Conservation (phyloP, 345 rosid genomes). For the Hypericum perforatum region DNA sequence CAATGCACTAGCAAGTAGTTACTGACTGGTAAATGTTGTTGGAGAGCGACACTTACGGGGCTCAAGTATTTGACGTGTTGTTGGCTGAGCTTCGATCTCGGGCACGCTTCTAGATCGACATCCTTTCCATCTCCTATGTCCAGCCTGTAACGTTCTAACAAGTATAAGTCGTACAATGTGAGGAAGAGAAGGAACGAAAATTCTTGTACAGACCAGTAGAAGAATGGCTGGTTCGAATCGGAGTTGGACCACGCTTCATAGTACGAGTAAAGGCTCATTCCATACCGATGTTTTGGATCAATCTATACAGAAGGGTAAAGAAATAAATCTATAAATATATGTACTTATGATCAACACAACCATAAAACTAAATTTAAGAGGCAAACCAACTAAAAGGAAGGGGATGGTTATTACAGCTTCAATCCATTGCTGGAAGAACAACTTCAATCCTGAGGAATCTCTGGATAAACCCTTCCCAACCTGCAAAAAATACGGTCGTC, state of each 20-base stretch:
- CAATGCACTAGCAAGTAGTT: too few species aligned
- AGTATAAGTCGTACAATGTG: background rate
- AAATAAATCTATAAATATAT: too few species aligned
- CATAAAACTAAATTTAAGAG: background rate
- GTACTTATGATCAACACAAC: too few species aligned
- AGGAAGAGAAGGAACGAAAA: too few species aligned
- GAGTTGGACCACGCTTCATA: conserved; percentile 65
- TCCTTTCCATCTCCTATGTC: conserved; percentile 34
- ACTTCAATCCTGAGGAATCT: conserved; percentile 27
- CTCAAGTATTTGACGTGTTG: conserved; percentile 41
- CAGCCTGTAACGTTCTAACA: conserved; percentile 17
- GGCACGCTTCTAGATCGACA: conserved; percentile 25
- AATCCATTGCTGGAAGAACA: conserved; percentile 94
- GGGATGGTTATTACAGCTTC: conserved; percentile 28
- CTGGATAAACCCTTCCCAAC: conserved; percentile 36
- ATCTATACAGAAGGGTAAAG: too few species aligned
- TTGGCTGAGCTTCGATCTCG: conserved; percentile 27
- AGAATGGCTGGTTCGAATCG: conserved; percentile 82
- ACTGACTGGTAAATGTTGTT: too few species aligned
- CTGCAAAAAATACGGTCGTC: conserved; percentile 22
- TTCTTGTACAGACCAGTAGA: conserved; percentile 49
- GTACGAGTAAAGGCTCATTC: conserved; percentile 62
- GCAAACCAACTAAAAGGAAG: background rate
- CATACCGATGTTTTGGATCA: conserved; percentile 76
- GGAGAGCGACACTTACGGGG: conserved; percentile 42